Evolutionary conservation across 129 eudicot genomes (phyloP).

Genomic region (Tanacetum coccineum): DNA sequence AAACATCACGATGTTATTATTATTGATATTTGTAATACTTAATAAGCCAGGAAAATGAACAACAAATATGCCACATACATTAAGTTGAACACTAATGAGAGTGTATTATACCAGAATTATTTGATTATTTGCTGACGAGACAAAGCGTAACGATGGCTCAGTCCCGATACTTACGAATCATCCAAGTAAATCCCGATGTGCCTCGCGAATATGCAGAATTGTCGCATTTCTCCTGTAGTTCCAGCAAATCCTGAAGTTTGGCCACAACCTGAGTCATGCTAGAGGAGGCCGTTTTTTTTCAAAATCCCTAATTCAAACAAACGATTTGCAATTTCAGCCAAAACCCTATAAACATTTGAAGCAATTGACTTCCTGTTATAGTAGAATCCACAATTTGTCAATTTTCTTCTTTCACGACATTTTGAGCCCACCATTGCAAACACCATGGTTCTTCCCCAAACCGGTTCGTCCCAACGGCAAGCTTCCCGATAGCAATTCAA

Average conservation of each 20-base stretch:
- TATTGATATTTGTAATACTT: too few relatives aligned
- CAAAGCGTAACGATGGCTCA: too few relatives aligned
- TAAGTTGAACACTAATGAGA: too few relatives aligned
- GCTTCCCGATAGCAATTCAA: constrained; percentile 31
- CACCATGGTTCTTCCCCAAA: constrained; percentile 17
- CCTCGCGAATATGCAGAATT: not conserved
- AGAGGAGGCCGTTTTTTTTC: constrained; percentile 26
- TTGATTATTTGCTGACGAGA: too few relatives aligned
- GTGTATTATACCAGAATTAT: too few relatives aligned
- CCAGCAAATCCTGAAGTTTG: constrained; percentile 17
- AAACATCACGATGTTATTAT: too few relatives aligned
- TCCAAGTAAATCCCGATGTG: not conserved
- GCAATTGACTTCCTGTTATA: constrained; percentile 2
- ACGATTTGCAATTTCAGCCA: constrained; percentile 15
- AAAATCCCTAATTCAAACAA: constrained; percentile 8
- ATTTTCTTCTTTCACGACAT: constrained; percentile 14
- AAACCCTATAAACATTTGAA: constrained; percentile 12
- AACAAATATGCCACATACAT: too few relatives aligned
- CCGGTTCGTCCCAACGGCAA: not conserved
- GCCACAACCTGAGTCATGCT: constrained; percentile 28
- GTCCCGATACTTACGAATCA: not conserved
- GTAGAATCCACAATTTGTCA: constrained; percentile 20
- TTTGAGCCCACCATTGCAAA: constrained; percentile 27
- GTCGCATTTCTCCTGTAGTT: constrained; percentile 10
- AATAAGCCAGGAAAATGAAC: too few relatives aligned